Conservation (phyloP, 2,329 filamentous ascomycete species). For the Cladosporium phlei region DNA sequence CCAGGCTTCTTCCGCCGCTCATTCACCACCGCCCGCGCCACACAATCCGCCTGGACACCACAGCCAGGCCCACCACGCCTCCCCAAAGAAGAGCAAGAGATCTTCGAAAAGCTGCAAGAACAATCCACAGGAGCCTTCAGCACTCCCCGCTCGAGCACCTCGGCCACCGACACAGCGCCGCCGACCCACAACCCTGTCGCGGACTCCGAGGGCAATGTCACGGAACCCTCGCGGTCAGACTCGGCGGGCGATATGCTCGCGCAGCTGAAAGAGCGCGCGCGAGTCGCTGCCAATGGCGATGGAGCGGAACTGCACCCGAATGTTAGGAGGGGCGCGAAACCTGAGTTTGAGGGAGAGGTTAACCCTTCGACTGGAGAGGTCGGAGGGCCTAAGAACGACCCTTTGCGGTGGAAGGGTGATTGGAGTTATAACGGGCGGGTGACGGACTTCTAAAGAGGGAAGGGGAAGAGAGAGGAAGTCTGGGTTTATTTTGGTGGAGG, state of each 20-base stretch:
- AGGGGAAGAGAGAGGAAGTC: neutral
- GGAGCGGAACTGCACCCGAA: constrained; percentile 66
- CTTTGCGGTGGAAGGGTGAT: constrained; percentile 74
- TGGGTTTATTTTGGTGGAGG: too few species aligned
- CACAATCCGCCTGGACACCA: constrained; percentile 27
- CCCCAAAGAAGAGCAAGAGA: constrained; percentile 80
- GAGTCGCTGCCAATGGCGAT: constrained; percentile 51
- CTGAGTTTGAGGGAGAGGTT: constrained; percentile 86
- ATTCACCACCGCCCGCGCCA: constrained; percentile 32
- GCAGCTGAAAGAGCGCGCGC: constrained; percentile 33
- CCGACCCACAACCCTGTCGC: constrained; percentile 15
- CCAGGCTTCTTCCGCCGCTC: constrained; percentile 24
- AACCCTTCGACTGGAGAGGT: constrained; percentile 95
- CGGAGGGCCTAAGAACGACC: constrained; percentile 96
- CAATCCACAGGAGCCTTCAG: constrained; percentile 71
- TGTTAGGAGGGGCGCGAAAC: constrained; percentile 69
- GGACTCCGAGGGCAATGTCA: constrained; percentile 3
- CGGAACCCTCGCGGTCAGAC: constrained; percentile 15
- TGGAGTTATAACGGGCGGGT: constrained; percentile 96
- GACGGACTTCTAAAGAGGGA: constrained; percentile 69
- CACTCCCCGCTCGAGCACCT: constrained; percentile 49
- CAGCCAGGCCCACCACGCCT: constrained; percentile 77
- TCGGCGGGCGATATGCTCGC: constrained; percentile 25
- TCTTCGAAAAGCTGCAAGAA: constrained; percentile 82
- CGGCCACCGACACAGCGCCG: constrained; percentile 33